Evolutionary conservation across 352 stramenopile genomes (phyloP).

Genomic region (Phytophthora litchii): DNA sequence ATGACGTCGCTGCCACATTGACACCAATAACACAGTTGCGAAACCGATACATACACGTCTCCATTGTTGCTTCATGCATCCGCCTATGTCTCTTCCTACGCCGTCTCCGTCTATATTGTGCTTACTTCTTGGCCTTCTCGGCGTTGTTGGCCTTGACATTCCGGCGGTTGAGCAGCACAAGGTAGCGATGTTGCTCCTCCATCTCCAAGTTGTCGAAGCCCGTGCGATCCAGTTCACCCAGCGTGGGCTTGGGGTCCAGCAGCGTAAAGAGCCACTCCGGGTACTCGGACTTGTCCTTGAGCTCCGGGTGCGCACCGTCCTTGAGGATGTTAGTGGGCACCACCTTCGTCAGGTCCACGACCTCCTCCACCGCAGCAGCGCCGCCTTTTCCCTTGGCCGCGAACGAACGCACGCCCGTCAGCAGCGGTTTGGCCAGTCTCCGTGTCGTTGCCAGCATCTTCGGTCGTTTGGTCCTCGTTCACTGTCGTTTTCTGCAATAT

Average conservation of each 20-base stretch:
- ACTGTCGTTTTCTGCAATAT: background rate
- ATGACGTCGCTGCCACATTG: background rate
- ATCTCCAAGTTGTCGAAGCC: conserved; percentile 83
- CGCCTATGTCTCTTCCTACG: conserved; percentile 12
- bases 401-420: conserved; percentile 53
- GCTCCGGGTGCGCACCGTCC: conserved; percentile 78
- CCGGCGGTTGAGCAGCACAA: conserved; percentile 75
- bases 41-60: conserved; percentile 23
- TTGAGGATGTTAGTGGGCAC: conserved; percentile 89
- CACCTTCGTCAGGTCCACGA: conserved; percentile 75
- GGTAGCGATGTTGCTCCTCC: conserved; percentile 80
- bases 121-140: conserved; percentile 88
- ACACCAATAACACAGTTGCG: conserved; percentile 6
- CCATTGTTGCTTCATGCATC: conserved; percentile 19
- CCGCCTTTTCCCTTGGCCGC: conserved; percentile 68
- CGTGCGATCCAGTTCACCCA: conserved; percentile 78
- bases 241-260: conserved; percentile 70
- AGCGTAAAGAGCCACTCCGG: conserved; percentile 85
- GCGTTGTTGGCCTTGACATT: conserved; percentile 79
- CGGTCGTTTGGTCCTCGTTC: conserved; percentile 5
- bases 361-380: conserved; percentile 64
- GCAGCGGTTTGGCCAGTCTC: conserved; percentile 44
- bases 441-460: conserved; percentile 49
- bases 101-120: conserved; percentile 17
- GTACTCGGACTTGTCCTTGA: conserved; percentile 85